Evolutionary conservation across 371 early-diverging fungal genomes (phyloP).

Genomic region (Circinella minor): DNA sequence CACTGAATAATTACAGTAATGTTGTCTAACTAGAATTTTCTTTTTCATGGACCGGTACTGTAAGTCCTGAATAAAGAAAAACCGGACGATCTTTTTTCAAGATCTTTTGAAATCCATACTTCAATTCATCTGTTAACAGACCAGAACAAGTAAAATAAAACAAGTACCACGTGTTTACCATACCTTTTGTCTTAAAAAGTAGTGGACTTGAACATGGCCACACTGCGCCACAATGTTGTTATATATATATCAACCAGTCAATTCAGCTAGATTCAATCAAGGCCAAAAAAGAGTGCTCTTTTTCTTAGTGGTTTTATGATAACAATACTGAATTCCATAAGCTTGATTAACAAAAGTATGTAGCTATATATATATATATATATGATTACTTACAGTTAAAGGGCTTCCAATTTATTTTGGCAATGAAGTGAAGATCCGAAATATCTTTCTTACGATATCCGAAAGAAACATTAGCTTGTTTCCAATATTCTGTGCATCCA

Average conservation of each 20-base stretch:
- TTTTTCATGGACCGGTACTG: too few species aligned
- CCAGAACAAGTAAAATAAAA: background rate
- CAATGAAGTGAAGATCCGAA: background rate
- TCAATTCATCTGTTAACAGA: background rate
- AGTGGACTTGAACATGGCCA: background rate
- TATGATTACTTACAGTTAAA: too few species aligned
- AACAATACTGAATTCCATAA: too few species aligned
- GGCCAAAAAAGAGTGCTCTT: too few species aligned
- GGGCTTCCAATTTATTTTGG: background rate
- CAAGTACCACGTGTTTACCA: background rate
- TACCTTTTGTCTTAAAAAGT: background rate
- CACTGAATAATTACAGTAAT: too few species aligned
- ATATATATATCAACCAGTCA: background rate
- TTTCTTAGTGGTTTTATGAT: too few species aligned
- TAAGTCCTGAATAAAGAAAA: too few species aligned
- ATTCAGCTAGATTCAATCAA: too few species aligned
- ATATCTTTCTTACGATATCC: background rate
- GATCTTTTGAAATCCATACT: background rate
- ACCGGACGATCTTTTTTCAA: too few species aligned
- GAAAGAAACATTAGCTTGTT: background rate
- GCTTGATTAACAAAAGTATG: too few species aligned
- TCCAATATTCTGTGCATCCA: slow-evolving; percentile 16
- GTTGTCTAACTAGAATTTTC: too few species aligned
- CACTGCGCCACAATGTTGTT: background rate
- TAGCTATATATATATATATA: too few species aligned